These are phyloP conservation scores for Septoria petroselini DNA, from an alignment of 2,329 filamentous ascomycete genomes.

Conservation along the genomic window DNA sequence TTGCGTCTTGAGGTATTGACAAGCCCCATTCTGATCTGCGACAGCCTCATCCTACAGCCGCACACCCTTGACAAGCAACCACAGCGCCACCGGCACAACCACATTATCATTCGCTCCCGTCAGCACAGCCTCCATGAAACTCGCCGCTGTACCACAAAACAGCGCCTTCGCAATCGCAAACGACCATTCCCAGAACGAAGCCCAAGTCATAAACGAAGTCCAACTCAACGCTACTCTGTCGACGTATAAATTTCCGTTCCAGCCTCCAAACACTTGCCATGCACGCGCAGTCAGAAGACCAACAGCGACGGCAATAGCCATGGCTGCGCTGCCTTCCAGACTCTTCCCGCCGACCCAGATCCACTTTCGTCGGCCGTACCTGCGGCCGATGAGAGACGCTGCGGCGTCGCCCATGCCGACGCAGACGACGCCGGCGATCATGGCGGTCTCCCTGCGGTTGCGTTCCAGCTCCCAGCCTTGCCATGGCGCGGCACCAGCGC, in stretches of 20 bases:
- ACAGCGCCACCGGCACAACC: slow-evolving; percentile 86
- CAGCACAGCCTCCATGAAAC: slow-evolving; percentile 88
- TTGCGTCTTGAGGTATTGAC: not conserved
- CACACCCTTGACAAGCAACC: slow-evolving; percentile 83
- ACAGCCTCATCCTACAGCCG: slow-evolving; percentile 45
- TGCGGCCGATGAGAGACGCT: slow-evolving; percentile 81
- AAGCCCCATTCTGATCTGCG: too few relatives aligned
- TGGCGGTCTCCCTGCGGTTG: slow-evolving; percentile 67
- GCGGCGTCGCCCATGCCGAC: slow-evolving; percentile 95
- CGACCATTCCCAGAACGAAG: slow-evolving; percentile 28
- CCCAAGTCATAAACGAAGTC: slow-evolving; percentile 7
- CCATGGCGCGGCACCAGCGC: slow-evolving; percentile 56
- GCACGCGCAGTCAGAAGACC: slow-evolving; percentile 67
- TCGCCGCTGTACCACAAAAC: slow-evolving; percentile 74
- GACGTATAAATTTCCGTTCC: slow-evolving; percentile 44
- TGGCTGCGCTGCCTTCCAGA: slow-evolving; percentile 79
- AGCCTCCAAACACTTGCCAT: slow-evolving; percentile 76
- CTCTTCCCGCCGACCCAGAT: slow-evolving; percentile 96
- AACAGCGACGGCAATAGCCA: slow-evolving; percentile 71
- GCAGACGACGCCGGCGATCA: slow-evolving; percentile 89
- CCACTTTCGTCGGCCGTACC: slow-evolving; percentile 87
- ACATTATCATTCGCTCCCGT: slow-evolving; percentile 99
- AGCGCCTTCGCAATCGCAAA: slow-evolving; percentile 56
- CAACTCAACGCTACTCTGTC: slow-evolving; percentile 10
- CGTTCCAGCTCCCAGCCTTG: slow-evolving; percentile 68